A percentile compares a stretch with the other conserved stretches of the same genome.
These are phyloP conservation scores for Trifolium subterraneum DNA, from an alignment of 306 rosid genomes.

Conservation along the genomic window DNA sequence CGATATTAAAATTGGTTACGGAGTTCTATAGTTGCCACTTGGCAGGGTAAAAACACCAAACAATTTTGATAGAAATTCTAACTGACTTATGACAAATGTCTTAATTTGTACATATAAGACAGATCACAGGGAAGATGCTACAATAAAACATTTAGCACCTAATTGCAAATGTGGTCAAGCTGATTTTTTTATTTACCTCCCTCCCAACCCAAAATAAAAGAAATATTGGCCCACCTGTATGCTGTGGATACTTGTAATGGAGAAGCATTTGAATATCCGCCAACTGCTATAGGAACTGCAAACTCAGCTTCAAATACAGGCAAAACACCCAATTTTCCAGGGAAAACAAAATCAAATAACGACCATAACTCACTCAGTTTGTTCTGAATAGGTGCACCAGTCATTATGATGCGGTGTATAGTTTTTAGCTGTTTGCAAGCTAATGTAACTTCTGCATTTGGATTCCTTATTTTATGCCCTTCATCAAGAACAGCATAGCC, in stretches of 20 bases:
- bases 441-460: conserved; percentile 91
- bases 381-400: conserved; percentile 99
- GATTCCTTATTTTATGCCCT: conserved; percentile 95
- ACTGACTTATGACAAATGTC: background rate
- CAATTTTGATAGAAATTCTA: conserved; percentile 15
- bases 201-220: background rate
- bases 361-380: conserved; percentile 94
- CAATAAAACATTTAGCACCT: background rate
- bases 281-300: conserved; percentile 96
- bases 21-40: background rate
- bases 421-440: conserved; percentile 97
- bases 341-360: conserved; percentile 98
- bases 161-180: conserved; percentile 1
- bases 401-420: conserved; percentile 91
- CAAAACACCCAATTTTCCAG: conserved; percentile 97
- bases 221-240: conserved; percentile 65
- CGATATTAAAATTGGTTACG: background rate
- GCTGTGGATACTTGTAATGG: conserved; percentile 99
- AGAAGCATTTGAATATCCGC: conserved; percentile 98
- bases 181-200: background rate
- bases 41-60: conserved; percentile 9
- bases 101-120: conserved; percentile 13
- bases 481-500: conserved; percentile 93
- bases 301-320: conserved; percentile 98
- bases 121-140: background rate